These are phyloP conservation scores for Marchantia paleacea DNA, from an alignment of 225 moss, liverwort and hornwort species.

Conservation along the genomic window DNA sequence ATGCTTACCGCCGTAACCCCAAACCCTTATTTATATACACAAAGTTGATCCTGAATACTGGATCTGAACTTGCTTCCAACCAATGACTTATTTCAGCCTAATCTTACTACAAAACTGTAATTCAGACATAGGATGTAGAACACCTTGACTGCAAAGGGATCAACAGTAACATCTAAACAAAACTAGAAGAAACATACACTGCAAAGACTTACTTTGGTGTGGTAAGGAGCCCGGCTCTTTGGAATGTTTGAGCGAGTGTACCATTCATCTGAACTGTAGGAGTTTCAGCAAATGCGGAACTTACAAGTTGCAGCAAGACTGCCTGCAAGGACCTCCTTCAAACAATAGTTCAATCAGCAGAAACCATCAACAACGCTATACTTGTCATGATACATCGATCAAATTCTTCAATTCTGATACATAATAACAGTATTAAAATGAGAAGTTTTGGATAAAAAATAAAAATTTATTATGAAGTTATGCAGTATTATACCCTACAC, in stretches of 20 bases:
- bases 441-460: too few relatives aligned
- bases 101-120: too few relatives aligned
- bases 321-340: conserved; percentile 46
- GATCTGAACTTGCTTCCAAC: too few relatives aligned
- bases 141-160: too few relatives aligned
- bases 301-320: conserved; percentile 81
- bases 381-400: not conserved
- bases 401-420: not conserved
- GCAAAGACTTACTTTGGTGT: conserved; percentile 33
- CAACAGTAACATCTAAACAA: not conserved
- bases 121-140: too few relatives aligned
- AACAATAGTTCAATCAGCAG: conserved; percentile 21
- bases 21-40: too few relatives aligned
- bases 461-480: too few relatives aligned
- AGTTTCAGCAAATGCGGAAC: conserved; percentile 64
- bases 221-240: conserved; percentile 76
- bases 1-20: too few relatives aligned
- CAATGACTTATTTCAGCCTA: too few relatives aligned
- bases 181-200: not conserved
- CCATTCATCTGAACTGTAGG: conserved; percentile 56
- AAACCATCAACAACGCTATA: not conserved
- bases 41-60: too few relatives aligned
- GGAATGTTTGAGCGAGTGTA: conserved; percentile 67
- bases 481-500: too few relatives aligned
- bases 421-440: too few relatives aligned